phyloP scores from a whole-genome alignment of 2,329 filamentous ascomycete genomes.

The Aspergillus oerlinghausenensis region DNA sequence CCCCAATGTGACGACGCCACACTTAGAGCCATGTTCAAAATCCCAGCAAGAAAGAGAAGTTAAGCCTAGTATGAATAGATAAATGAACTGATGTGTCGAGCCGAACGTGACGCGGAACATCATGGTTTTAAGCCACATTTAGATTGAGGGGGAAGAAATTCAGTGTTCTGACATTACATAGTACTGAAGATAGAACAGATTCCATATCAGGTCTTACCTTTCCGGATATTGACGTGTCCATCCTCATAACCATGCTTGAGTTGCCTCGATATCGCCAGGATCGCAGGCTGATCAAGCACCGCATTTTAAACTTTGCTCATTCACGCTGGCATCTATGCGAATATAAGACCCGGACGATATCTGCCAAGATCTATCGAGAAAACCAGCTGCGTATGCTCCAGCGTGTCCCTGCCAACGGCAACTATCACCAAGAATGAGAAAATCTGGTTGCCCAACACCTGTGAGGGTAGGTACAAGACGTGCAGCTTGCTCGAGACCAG shows the following conservation, averaged over 20 bases:
- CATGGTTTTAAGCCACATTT: background rate
- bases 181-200: background rate
- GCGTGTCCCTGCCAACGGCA: constrained; percentile 50
- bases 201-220: background rate
- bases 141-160: background rate
- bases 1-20: background rate
- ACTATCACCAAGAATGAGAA: constrained; percentile 45
- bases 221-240: background rate
- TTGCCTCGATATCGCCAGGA: background rate
- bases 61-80: background rate
- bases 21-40: background rate
- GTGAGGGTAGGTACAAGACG: constrained; percentile 53
- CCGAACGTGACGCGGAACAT: background rate
- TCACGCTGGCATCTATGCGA: constrained; percentile 5
- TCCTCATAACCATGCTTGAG: background rate
- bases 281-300: background rate
- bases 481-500: constrained; percentile 46
- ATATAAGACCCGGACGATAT: constrained; percentile 47
- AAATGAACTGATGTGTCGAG: background rate
- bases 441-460: constrained; percentile 56
- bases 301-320: background rate
- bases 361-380: constrained; percentile 52
- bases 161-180: background rate
- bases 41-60: background rate
- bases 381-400: constrained; percentile 51